Percentiles rank a stretch among this genome's conserved stretches.
Evolutionary conservation across 805 yeast species (phyloP).

Genomic region (Nakazawaea wickerhamii): DNA sequence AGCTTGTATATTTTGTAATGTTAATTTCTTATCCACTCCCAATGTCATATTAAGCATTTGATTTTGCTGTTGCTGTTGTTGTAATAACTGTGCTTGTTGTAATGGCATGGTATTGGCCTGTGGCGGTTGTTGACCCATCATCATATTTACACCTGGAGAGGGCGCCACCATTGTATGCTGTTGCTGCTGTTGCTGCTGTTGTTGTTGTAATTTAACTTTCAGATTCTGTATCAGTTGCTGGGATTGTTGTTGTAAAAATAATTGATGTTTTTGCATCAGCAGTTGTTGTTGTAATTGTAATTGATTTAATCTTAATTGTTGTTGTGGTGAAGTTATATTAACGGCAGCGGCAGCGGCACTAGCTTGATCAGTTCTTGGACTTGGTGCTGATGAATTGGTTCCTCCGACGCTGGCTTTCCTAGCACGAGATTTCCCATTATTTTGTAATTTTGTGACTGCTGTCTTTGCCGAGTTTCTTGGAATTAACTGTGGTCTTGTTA

Average conservation of each 20-base stretch:
- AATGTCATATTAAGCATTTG: neutral
- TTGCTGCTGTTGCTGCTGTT: slow-evolving; percentile 3
- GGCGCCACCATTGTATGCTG: neutral
- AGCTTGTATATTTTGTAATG: slow-evolving; percentile 2
- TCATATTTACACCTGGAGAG: neutral
- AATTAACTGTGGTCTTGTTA: slow-evolving; percentile 5
- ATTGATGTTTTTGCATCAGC: slow-evolving; percentile 13
- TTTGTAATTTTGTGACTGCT: neutral
- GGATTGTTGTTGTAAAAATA: slow-evolving; percentile 7
- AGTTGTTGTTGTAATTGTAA: slow-evolving; percentile 20
- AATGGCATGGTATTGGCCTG: neutral
- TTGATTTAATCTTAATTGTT: slow-evolving; percentile 22
- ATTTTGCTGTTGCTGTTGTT: slow-evolving; percentile 1
- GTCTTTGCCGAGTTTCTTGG: neutral
- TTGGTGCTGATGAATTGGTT: neutral
- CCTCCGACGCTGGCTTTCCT: neutral
- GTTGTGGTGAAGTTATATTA: slow-evolving; percentile 17
- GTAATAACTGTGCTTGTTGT: neutral
- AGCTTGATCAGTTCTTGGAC: neutral
- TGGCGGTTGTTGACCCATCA: slow-evolving; percentile 1
- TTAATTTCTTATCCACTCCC: neutral
- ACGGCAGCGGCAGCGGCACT: neutral
- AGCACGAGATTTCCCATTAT: neutral
- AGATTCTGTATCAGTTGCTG: neutral
- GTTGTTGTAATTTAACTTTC: neutral